Evolutionary conservation across 352 stramenopile species (phyloP), one percentile per base, ranked within the genome.

Genomic region (Globisporangium solare): DNA sequence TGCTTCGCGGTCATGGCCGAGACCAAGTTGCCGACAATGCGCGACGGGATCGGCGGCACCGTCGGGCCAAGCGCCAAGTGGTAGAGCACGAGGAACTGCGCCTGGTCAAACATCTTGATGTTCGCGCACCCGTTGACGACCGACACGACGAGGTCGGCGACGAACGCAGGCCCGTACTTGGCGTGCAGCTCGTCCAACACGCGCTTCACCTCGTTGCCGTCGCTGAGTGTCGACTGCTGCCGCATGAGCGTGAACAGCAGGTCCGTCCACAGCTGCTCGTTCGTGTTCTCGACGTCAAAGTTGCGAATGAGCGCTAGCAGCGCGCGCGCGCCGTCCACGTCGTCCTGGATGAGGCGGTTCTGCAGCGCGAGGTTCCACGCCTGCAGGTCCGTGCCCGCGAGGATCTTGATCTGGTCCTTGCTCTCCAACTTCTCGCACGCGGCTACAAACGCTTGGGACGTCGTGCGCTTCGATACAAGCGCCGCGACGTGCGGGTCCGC

Each of bases 241-340:
- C 79, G 76, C 67, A 92, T 50, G 31, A 88, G 53, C 64, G 81
- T 80, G 73, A 89, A 92, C 17, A 92, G 66, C 61, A 92, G 35
- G 56, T 92, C 81, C 6, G 60, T 82, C 81, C 81, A 92, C 37
- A 92, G 61, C 61, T 70, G 60, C 57, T 74, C 68, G 52, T 61
- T 86, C 5, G 75, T 66, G 56, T 88, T 83, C 60, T 82, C 68
- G 12, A 53, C 51, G 10, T 51, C 60, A 18, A 87, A 83, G 47
- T 51, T 56, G 13, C 65, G 57, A 42, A 89, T 54, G n/a, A 89
- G 66, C 24, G 62, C 61, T 54, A 92, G 60, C 52, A 92, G 54
- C 47, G 74, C 69, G 0, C 67, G 63, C 3, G 81, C 76, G 13
- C 79, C 75, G 17, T 50, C 56, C 3, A 73, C 70, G 63, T 92